Percentiles rank a stretch among this genome's conserved stretches.
phyloP scores from a whole-genome alignment of 345 rosid species.

The Populus deltoides region DNA sequence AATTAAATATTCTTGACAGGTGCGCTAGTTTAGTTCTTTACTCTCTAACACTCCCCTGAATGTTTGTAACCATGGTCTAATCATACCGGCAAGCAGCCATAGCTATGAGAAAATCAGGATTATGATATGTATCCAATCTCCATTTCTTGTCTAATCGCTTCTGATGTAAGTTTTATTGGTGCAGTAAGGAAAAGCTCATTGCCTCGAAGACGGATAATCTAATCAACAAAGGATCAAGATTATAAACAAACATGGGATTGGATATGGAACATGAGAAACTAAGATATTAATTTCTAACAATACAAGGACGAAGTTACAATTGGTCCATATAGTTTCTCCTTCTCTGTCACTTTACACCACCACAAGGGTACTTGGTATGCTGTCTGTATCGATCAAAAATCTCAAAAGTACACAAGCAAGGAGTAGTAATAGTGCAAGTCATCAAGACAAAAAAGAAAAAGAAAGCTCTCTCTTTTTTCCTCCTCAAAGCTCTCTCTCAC shows the following conservation, averaged over 20 bases:
- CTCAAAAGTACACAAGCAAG: background rate
- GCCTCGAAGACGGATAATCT: no score
- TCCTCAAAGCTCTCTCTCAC: background rate
- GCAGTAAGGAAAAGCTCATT: no score
- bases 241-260: background rate
- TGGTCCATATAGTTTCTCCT: background rate
- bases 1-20: no score
- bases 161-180: no score
- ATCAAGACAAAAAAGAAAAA: background rate
- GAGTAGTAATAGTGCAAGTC: background rate
- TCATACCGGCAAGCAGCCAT: no score
- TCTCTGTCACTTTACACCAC: background rate
- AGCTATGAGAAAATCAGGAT: no score
- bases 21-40: no score
- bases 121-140: no score
- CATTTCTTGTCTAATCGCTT: no score
- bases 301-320: background rate
- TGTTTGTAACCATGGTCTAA: no score
- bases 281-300: background rate
- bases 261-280: background rate
- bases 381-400: background rate
- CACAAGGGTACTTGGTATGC: background rate
- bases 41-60: no score
- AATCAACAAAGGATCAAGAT: no score
- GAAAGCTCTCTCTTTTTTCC: background rate